Evolutionary conservation across 116 monocot genomes (phyloP), one percentile per base, ranked within the genome.

Genomic region (Trichopus zeylanicus): DNA sequence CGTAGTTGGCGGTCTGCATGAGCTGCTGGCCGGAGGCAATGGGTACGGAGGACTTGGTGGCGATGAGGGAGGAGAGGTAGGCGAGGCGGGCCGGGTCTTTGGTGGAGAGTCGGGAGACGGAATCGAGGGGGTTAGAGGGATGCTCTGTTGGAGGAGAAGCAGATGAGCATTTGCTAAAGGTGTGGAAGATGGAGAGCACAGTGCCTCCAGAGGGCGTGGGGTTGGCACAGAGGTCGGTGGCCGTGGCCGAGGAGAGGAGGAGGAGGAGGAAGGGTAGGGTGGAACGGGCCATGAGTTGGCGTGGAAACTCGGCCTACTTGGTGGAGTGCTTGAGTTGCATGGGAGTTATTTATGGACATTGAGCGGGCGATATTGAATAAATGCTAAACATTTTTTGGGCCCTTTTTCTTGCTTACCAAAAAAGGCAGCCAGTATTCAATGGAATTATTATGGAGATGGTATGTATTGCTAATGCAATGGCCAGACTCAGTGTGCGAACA

Each of bases 1-100:
- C 67, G 74, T 95, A 95, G 73, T 81, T 87, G 55, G 83, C 64
- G 20, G 84, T 65, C 55, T 88, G 76, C 53, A 75, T 64, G 28
- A 85, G 24, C 48, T 84, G 81, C 29, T 81, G 75, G 55, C 87
- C 95, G 52, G 90, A 87, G 69, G 86, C 81, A 13, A 95, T 39
- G 38, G 90, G 95, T 26, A 79, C 76, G 18, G 53, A 55, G 42
- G 81, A 13, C 7, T 49, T 69, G 38, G 66, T n/a, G 32, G 61
- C 57, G 32, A 53, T 23, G 29, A 75, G 61, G 55, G 80, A 75
- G 60, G 73, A 56, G 27, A 94, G 81, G 72, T 75, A 81, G 51
- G 76, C 29, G 62, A 94, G 73, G 29, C 94, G 74, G 27, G 71
- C 55, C 6, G 70, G 53, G 86, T 94, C 94, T 3, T 53, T 30